Base-by-base conservation (phyloP, 2,329 filamentous ascomycete genomes). In the Blastomyces silverae region DNA sequence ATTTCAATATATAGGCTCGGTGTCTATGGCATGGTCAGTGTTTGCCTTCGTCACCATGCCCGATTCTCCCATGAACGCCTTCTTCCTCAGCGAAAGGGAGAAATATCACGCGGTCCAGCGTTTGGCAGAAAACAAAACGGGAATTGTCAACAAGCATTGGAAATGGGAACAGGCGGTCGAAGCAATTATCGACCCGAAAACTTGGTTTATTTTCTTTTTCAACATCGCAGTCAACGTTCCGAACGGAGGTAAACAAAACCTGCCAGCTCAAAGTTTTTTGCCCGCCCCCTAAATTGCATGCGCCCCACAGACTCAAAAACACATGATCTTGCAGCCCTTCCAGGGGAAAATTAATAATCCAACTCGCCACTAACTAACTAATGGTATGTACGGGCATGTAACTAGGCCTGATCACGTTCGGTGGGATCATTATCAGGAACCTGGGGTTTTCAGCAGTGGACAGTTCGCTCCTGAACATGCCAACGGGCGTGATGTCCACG, bases 71-170 rank as follows among this genome's bases (percentile, higher is more conserved):
- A 73, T 77, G 69, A 75, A 73, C 72, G 85, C 87, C 3, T 75
- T 74, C 0, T 89, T 89, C 71, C 78, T 89, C 2, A 83, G 76
- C 0, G 71, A 79, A 0, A 77, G 81, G 62, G 84, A 88, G 70
- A 79, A 80, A 65, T 77, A 79, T 34, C 73, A 83, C 63, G 80
- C 81, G 50, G 79, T 77, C 22, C 67, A 74, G 63, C 73, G 76
- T 2, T 68, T 78, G 11, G 73, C 74, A 0, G 71, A 69, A 6
- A 79, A 80, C 67, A 73, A 75, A 64, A 79, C 77, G 0, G 78
- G 77, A 6, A 77, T 77, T 50, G 68, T 69, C 15, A 73, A 70
- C 46, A 71, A 70, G 52, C 65, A 71, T 64, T 74, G 69, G 67
- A 73, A 74, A 63, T 69, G 68, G 68, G 60, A 71, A 3, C 73